Evolutionary conservation across 306 rosid species (phyloP), one percentile per base, ranked within the genome.

Genomic region (Myrica gale): DNA sequence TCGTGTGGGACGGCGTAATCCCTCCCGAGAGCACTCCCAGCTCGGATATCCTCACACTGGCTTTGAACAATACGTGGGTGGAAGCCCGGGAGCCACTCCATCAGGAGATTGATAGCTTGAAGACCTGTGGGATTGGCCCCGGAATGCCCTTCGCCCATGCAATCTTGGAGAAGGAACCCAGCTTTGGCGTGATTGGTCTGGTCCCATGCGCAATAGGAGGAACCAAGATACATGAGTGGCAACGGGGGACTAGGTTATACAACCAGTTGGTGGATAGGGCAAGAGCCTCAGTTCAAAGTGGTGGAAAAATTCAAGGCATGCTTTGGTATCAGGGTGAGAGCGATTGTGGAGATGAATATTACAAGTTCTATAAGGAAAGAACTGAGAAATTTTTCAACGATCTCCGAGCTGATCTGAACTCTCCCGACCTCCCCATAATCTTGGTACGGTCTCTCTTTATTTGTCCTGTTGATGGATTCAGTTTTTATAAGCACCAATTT

Each of bases 201-300:
- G 69, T 65, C 21, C 69, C 69, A 5, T 41, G 69, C 15, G 69
- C 69, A 5, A 16, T 41, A 16, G 69, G 69, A 65, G 69, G 69
- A 43, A 41, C 69, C n/a, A 41, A 1, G 69, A 65, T 41, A n/a
- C 4, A 6, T 0, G 23, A 41, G 2, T 65, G 48, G 69, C 7
- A 43, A 17, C 7, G 4, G 23, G 70, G 50, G 0, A 42, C 50
- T 7, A 0, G 0, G 4, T 4, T 39, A 39, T 65, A 65, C 70
- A 17, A 4, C 2, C 6, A 17, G 0, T 42, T 65, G 50, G 70
- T 65, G 50, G 3, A 17, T 39, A 65, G 50, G 20, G 48, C 15
- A 16, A 42, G 16, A 7, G 70, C 70, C 3, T 17, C 70, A 0
- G 7, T 42, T 12, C 8, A 4, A 17, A 7, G 70, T 8, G 70